phyloP scores from a whole-genome alignment of 23 red algal species.

The Agarophyton chilense region DNA sequence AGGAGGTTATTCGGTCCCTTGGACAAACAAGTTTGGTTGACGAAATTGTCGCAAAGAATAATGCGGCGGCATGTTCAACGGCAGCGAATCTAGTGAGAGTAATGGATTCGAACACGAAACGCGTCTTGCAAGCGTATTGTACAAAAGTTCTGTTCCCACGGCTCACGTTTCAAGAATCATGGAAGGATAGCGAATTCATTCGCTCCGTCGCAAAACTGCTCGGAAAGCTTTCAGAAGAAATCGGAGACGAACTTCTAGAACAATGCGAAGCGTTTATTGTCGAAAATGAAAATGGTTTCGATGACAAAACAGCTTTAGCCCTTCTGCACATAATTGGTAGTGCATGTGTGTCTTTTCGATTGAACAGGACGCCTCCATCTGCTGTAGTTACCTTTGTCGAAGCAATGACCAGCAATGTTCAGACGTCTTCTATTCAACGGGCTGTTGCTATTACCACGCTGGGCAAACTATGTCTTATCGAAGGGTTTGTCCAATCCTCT shows the following conservation, averaged over 20 bases:
- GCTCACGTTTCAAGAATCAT: background rate
- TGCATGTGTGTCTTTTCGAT: conserved; percentile 13
- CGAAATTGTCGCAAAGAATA: conserved; percentile 16
- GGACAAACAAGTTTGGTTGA: background rate
- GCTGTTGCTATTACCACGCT: conserved; percentile 57
- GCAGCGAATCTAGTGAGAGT: background rate
- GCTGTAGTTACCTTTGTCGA: conserved; percentile 34
- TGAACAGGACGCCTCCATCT: conserved; percentile 11
- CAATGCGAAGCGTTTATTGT: conserved; percentile 15
- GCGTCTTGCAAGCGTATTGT: background rate
- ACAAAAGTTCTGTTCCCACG: background rate
- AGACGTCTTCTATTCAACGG: background rate
- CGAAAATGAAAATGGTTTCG: conserved; percentile 5
- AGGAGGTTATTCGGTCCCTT: background rate
- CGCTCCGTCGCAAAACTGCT: conserved; percentile 3
- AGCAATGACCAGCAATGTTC: conserved; percentile 56
- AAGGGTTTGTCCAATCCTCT: background rate
- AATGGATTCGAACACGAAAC: background rate
- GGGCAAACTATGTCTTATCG: conserved; percentile 55
- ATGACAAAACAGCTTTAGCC: background rate
- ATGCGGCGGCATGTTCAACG: conserved; percentile 7
- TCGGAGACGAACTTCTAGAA: conserved; percentile 42
- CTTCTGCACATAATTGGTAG: conserved; percentile 46
- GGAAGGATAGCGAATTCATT: conserved; percentile 7
- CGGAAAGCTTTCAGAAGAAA: background rate